A percentile compares a stretch with the other conserved stretches of the same genome.
phyloP scores from a whole-genome alignment of 805 yeast species.

The Kuraishia ogatae region DNA sequence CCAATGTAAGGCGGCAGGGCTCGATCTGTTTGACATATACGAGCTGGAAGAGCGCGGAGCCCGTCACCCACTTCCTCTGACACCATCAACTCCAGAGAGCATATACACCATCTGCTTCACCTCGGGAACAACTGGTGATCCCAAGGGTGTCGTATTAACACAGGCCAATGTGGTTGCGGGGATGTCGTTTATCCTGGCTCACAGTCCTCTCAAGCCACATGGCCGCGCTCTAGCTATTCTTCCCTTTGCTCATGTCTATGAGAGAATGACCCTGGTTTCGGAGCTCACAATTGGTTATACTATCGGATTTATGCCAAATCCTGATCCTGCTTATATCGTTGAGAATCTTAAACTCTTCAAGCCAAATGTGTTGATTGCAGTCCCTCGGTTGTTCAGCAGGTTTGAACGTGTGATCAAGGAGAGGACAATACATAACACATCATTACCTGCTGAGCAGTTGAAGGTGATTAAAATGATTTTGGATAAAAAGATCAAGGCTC shows the following conservation, averaged over 20 bases:
- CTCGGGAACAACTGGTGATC: constrained; percentile 72
- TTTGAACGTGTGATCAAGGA: constrained; percentile 54
- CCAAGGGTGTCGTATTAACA: constrained; percentile 67
- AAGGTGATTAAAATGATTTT: constrained; percentile 3
- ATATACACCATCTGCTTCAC: constrained; percentile 36
- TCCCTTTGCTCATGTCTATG: constrained; percentile 12
- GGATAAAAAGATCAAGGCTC: constrained; percentile 6
- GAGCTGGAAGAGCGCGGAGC: constrained; percentile 32
- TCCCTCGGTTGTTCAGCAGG: constrained; percentile 56
- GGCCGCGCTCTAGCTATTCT: constrained; percentile 5
- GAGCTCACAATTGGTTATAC: constrained; percentile 4
- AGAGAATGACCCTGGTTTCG: constrained; percentile 8
- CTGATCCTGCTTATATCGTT: constrained; percentile 40
- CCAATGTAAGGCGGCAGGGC: constrained; percentile 13
- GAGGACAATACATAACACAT: constrained; percentile 22
- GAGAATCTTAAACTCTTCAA: constrained; percentile 48
- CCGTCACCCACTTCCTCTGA: constrained; percentile 38
- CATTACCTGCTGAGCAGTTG: not conserved
- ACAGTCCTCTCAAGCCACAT: not conserved
- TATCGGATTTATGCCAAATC: constrained; percentile 45
- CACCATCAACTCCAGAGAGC: constrained; percentile 16
- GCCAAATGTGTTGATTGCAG: constrained; percentile 47
- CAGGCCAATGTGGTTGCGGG: constrained; percentile 43
- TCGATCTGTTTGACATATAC: constrained; percentile 25
- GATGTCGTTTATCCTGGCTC: constrained; percentile 12